A percentile compares a stretch with the other conserved stretches of the same genome.
These are phyloP conservation scores for Pseudoneurospora amorphoporcata DNA, from an alignment of 495 filamentous ascomycete genomes.

Conservation along the genomic window DNA sequence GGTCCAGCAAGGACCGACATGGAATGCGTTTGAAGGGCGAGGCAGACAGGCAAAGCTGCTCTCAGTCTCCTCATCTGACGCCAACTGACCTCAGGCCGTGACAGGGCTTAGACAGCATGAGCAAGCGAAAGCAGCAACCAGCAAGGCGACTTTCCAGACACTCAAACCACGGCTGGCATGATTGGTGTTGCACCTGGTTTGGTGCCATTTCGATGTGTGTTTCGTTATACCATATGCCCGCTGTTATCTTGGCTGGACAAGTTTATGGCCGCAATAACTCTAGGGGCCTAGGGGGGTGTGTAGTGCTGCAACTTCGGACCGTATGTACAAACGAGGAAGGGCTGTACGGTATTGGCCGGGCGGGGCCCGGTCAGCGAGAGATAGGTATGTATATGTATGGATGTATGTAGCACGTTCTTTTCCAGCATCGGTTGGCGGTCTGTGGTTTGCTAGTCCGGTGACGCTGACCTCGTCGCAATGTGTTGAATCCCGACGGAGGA, in stretches of 20 bases:
- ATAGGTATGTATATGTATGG: background rate
- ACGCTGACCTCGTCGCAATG: background rate
- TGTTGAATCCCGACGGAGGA: background rate
- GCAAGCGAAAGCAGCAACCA: background rate
- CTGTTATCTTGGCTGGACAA: background rate
- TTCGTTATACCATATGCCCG: background rate
- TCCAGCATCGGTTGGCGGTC: background rate
- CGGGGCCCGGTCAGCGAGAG: background rate
- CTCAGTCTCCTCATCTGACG: background rate
- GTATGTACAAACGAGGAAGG: background rate
- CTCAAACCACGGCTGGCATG: background rate
- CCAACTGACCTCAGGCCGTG: background rate
- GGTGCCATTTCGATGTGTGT: background rate
- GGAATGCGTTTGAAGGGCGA: background rate
- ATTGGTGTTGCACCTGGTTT: background rate
- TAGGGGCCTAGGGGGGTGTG: background rate
- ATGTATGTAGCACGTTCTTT: background rate
- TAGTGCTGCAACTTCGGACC: background rate
- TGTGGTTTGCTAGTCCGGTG: background rate
- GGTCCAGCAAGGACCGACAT: background rate
- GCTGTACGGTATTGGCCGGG: background rate
- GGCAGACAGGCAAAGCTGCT: background rate
- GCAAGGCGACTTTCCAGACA: background rate
- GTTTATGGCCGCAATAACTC: background rate
- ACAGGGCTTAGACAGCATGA: background rate